Percentiles rank a stretch among this genome's conserved stretches.
phyloP scores from a whole-genome alignment of 345 rosid species.

The Acer saccharum region DNA sequence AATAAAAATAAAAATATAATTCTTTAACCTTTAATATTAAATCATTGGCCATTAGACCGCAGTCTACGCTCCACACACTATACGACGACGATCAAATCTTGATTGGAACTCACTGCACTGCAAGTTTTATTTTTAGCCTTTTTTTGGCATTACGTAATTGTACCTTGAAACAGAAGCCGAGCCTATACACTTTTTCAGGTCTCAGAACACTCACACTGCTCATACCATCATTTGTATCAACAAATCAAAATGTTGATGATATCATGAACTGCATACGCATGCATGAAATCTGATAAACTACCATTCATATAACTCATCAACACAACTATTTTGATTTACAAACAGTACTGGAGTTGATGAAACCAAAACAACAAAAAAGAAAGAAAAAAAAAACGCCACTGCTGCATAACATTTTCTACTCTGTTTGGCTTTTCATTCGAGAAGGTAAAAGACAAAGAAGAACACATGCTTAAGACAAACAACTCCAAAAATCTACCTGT shows the following conservation, averaged over 20 bases:
- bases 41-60: too few relatives aligned
- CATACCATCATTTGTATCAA: too few relatives aligned
- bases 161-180: not conserved
- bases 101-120: slow-evolving; percentile 7
- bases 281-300: too few relatives aligned
- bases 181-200: not conserved
- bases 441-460: not conserved
- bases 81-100: not conserved
- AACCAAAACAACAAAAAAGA: not conserved
- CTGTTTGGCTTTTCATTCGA: not conserved
- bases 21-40: too few relatives aligned
- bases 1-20: too few relatives aligned
- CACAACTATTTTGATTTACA: too few relatives aligned
- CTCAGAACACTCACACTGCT: too few relatives aligned
- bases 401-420: not conserved
- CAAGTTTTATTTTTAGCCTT: not conserved
- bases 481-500: not conserved
- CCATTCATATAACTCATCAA: too few relatives aligned
- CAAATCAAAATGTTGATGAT: too few relatives aligned
- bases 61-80: not conserved
- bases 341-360: too few relatives aligned
- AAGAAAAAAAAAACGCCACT: not conserved
- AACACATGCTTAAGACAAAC: not conserved
- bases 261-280: too few relatives aligned
- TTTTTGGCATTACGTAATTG: not conserved